Evolutionary conservation across 2,329 filamentous ascomycete species (phyloP).

Genomic region (Ophiostoma sp.): DNA sequence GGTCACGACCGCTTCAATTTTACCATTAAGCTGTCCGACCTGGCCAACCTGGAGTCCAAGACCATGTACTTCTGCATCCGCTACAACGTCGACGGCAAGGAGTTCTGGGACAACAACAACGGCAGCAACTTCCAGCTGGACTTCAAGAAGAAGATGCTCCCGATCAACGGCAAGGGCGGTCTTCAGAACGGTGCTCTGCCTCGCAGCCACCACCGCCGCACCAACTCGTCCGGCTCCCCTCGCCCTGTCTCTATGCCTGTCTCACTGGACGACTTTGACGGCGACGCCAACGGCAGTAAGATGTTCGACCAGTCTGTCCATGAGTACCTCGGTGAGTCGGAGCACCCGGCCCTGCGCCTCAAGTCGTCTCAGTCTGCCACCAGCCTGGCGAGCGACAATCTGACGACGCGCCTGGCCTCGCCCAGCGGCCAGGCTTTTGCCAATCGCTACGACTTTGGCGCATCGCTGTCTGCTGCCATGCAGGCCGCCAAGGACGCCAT

Average conservation of each 20-base stretch:
- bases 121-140: slow-evolving; percentile 89
- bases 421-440: slow-evolving; percentile 76
- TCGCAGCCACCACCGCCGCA: slow-evolving; percentile 64
- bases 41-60: slow-evolving; percentile 87
- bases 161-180: slow-evolving; percentile 60
- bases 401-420: slow-evolving; percentile 52
- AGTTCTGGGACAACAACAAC: slow-evolving; percentile 95
- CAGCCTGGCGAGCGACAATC: slow-evolving; percentile 63
- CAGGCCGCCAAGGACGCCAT: slow-evolving; percentile 68
- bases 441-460: slow-evolving; percentile 92
- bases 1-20: slow-evolving; percentile 90
- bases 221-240: slow-evolving; percentile 43
- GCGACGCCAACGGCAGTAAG: slow-evolving; percentile 44
- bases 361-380: slow-evolving; percentile 66
- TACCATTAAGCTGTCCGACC: slow-evolving; percentile 87
- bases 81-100: slow-evolving; percentile 79
- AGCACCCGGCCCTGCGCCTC: slow-evolving; percentile 60
- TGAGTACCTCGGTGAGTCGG: slow-evolving; percentile 64
- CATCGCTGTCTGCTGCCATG: slow-evolving; percentile 83
- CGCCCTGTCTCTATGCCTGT: slow-evolving; percentile 57
- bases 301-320: slow-evolving; percentile 61
- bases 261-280: slow-evolving; percentile 71
- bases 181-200: slow-evolving; percentile 47
- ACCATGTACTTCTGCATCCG: slow-evolving; percentile 89
- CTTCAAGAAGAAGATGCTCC: slow-evolving; percentile 76